phyloP scores from a whole-genome alignment of 2,329 filamentous ascomycete genomes.

The Botrytis cinerea region DNA sequence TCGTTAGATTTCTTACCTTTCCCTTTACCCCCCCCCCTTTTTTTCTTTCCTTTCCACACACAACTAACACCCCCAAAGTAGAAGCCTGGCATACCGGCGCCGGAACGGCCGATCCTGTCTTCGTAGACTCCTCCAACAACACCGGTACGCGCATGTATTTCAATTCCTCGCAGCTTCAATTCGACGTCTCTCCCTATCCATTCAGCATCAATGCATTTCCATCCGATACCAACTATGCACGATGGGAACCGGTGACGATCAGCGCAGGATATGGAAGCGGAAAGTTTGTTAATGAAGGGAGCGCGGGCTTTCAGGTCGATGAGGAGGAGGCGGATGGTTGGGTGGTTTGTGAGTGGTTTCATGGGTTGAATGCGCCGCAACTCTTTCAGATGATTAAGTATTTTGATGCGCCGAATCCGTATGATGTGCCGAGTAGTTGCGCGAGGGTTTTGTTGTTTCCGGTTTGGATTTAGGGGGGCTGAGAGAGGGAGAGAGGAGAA shows the following conservation, averaged over 20 bases:
- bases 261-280: conserved; percentile 27
- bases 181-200: conserved; percentile 30
- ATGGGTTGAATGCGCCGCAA: conserved; percentile 35
- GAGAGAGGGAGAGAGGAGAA: neutral
- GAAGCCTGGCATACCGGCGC: conserved; percentile 36
- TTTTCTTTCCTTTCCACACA: too few species aligned
- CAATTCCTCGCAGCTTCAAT: conserved; percentile 34
- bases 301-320: conserved; percentile 27
- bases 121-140: conserved; percentile 18
- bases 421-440: conserved; percentile 29
- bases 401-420: conserved; percentile 27
- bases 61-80: conserved; percentile 27
- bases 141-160: conserved; percentile 29
- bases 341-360: conserved; percentile 37
- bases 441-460: conserved; percentile 30
- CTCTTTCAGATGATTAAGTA: conserved; percentile 34
- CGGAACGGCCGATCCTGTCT: conserved; percentile 33
- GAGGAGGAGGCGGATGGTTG: conserved; percentile 32
- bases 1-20: neutral
- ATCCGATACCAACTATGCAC: conserved; percentile 30
- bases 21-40: too few species aligned
- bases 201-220: conserved; percentile 33
- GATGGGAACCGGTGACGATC: conserved; percentile 31
- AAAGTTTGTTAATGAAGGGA: conserved; percentile 24
- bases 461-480: conserved; percentile 23